These are phyloP conservation scores for Litsea cubeba DNA, from an alignment of 164 flowering plant genomes.

Conservation along the genomic window DNA sequence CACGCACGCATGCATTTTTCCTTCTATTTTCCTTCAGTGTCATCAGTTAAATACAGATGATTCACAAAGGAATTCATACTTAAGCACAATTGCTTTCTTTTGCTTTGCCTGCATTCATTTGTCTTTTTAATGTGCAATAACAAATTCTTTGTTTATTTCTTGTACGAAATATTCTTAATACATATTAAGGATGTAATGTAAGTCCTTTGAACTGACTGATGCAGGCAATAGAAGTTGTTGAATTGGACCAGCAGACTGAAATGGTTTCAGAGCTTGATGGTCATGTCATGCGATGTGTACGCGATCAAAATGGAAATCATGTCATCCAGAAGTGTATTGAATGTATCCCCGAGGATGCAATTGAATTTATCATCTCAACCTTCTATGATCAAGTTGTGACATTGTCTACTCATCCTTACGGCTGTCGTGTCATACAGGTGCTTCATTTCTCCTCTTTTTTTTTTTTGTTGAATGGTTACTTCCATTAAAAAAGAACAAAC, in stretches of 20 bases:
- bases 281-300: conserved; percentile 76
- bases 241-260: conserved; percentile 62
- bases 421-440: conserved; percentile 96
- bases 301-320: conserved; percentile 92
- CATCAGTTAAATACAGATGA: no score
- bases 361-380: conserved; percentile 65
- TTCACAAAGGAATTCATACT: no score
- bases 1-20: no score
- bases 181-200: no score
- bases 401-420: conserved; percentile 89
- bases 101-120: no score
- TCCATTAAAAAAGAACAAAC: conserved; percentile 11
- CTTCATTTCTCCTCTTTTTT: not conserved
- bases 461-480: no score
- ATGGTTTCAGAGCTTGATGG: conserved; percentile 83
- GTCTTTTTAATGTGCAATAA: no score
- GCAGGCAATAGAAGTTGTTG: conserved; percentile 91
- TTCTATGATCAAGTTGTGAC: conserved; percentile 71
- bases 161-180: no score
- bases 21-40: no score
- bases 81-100: no score
- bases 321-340: conserved; percentile 92
- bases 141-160: no score
- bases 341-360: conserved; percentile 53
- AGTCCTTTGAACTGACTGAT: not conserved